Percentiles rank a stretch among this genome's conserved stretches.
phyloP scores from a whole-genome alignment of 176 grass and related monocot genomes.

The Puya raimondii region DNA sequence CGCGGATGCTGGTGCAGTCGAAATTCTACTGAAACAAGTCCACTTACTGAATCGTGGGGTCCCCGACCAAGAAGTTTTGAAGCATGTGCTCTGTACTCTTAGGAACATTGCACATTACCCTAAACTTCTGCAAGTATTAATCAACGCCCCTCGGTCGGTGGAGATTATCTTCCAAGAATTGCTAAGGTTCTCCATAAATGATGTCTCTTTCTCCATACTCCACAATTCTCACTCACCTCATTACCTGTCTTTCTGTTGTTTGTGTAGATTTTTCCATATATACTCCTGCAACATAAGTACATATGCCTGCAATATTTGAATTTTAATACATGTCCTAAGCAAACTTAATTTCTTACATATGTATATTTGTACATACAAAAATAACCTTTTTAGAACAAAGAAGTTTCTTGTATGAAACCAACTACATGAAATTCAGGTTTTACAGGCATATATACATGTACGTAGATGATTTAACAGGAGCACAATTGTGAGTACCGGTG shows the following conservation, averaged over 20 bases:
- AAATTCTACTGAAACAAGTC: conserved; percentile 47
- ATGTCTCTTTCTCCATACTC: background rate
- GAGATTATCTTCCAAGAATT: conserved; percentile 49
- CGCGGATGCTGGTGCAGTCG: conserved; percentile 34
- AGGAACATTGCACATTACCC: conserved; percentile 35
- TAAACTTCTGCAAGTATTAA: conserved; percentile 29
- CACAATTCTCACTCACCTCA: background rate
- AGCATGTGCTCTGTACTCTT: conserved; percentile 46
- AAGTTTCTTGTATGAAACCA: no score
- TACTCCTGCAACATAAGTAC: background rate
- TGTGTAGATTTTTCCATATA: background rate
- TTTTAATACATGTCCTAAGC: no score
- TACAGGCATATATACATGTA: no score
- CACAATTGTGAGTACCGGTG: no score
- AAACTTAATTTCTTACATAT: no score
- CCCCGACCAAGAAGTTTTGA: conserved; percentile 60
- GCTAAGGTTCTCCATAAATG: conserved; percentile 21
- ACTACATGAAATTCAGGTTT: no score
- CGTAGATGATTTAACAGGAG: no score
- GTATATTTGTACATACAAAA: no score
- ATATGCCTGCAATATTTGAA: no score
- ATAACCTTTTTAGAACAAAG: no score
- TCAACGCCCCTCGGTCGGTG: conserved; percentile 12
- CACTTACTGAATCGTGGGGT: conserved; percentile 39
- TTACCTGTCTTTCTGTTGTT: background rate